These are phyloP conservation scores for Leucosporidium creatinivorum DNA, from an alignment of 768 basidiomycete species.

Conservation along the genomic window DNA sequence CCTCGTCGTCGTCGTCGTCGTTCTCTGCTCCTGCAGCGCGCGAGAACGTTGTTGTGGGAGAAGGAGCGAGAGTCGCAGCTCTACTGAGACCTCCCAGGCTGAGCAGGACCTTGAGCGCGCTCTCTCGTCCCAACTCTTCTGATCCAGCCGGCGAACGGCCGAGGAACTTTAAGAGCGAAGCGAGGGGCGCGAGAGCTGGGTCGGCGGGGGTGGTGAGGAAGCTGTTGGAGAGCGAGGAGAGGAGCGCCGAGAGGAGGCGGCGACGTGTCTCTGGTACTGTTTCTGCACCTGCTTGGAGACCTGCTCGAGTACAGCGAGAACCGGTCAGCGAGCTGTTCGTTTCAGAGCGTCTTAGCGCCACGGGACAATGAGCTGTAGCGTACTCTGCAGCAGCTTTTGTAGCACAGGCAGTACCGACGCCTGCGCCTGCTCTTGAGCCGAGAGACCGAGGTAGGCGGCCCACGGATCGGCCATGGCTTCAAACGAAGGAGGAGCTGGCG, in stretches of 20 bases:
- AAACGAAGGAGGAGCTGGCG: too few species aligned
- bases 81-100: slow-evolving; percentile 15
- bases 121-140: slow-evolving; percentile 18
- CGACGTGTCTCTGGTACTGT: slow-evolving; percentile 8
- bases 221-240: slow-evolving; percentile 6
- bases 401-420: not conserved
- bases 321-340: not conserved
- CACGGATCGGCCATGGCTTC: not conserved
- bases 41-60: not conserved
- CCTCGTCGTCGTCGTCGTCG: not conserved
- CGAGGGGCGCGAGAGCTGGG: not conserved
- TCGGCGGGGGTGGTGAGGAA: not conserved
- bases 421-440: not conserved
- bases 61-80: slow-evolving; percentile 1
- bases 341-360: not conserved
- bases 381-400: slow-evolving; percentile 2
- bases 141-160: slow-evolving; percentile 24
- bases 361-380: not conserved
- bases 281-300: slow-evolving; percentile 12
- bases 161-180: slow-evolving; percentile 21
- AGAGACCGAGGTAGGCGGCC: not conserved
- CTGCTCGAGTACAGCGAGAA: not conserved
- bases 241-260: slow-evolving; percentile 13
- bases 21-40: not conserved
- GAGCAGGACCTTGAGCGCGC: slow-evolving; percentile 9